phyloP scores from a whole-genome alignment of 208 protist genomes.

The Trypanosoma cruzi region DNA sequence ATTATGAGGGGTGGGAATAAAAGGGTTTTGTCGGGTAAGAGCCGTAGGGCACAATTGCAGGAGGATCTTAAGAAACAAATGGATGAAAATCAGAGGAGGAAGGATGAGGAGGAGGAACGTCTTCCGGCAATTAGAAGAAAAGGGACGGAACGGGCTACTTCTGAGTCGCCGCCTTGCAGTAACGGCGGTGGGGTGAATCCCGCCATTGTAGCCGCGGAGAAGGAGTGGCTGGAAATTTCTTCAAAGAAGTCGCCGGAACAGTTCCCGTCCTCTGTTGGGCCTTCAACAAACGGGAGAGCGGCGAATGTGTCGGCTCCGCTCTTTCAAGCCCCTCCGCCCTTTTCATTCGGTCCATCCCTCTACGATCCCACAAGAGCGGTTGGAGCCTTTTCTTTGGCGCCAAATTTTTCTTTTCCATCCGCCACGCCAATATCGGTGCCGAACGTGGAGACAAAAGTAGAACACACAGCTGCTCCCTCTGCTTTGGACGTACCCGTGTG shows the following conservation, averaged over 20 bases:
- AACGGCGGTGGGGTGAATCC: not conserved
- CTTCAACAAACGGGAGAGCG: not conserved
- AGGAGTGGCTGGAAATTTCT: not conserved
- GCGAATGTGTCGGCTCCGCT: not conserved
- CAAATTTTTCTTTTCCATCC: not conserved
- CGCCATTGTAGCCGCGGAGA: not conserved
- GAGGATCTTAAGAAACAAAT: conserved; percentile 23
- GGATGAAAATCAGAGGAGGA: conserved; percentile 13
- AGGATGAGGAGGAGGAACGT: not conserved
- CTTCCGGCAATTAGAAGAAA: not conserved
- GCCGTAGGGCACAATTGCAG: not conserved
- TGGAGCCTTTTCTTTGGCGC: not conserved
- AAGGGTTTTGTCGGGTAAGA: not conserved
- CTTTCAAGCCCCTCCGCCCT: not conserved
- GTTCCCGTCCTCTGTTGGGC: not conserved
- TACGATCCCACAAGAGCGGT: not conserved
- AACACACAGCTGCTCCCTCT: not conserved
- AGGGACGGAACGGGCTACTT: not conserved
- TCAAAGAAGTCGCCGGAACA: not conserved
- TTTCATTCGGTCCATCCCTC: not conserved
- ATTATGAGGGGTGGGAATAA: conserved; percentile 34
- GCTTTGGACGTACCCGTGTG: not conserved
- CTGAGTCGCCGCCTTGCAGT: not conserved
- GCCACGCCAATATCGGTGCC: not conserved
- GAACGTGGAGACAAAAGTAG: not conserved